Evolutionary conservation across 345 rosid species (phyloP), one percentile per base, ranked within the genome.

Genomic region (Rhodamnia rubescens): DNA sequence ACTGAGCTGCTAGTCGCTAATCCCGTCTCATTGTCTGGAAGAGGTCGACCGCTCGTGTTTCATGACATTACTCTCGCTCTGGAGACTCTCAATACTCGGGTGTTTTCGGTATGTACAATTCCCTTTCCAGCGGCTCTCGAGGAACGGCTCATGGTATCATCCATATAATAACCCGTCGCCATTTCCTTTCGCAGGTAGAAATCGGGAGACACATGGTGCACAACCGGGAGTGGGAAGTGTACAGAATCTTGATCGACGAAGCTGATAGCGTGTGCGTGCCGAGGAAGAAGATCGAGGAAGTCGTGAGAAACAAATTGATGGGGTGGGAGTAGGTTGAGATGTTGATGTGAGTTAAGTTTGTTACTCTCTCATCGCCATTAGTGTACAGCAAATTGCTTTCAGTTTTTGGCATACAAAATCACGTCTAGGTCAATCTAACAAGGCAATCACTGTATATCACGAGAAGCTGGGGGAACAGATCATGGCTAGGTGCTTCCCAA

Each of bases 21-120:
- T 85, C 98, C 96, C 24, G 99, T 97, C 49, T 98, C 95, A 86
- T 86, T 97, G 90, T 95, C 96, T 7, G 97, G 98, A 87, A 97
- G 94, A 81, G 99, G 99, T 22, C 91, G 99, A 26, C 99, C 99
- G 81, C 96, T 94, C 57, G 99, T 96, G 90, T 97, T 97, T 81
- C 87, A 92, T 40, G 99, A 97, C 86, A 93, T 95, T 27, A 94
- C 98, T 88, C 92, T 92, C 82, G 96, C 99, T 86, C 96, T 96
- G 83, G 94, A 91, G 93, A 93, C 87, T 92, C 96, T 93, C 36
- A n/a, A 93, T 50, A 92, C 90, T 53, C 90, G 98, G 93, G 96
- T 97, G 84, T 97, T 97, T 90, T 96, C 91, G 93, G 98, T 97
- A 94, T 83, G 87, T 56, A 61, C 59, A 9, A 69, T 69, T 69